Conservation (phyloP, 1,139 yeast species). For the Pichia sp. region DNA sequence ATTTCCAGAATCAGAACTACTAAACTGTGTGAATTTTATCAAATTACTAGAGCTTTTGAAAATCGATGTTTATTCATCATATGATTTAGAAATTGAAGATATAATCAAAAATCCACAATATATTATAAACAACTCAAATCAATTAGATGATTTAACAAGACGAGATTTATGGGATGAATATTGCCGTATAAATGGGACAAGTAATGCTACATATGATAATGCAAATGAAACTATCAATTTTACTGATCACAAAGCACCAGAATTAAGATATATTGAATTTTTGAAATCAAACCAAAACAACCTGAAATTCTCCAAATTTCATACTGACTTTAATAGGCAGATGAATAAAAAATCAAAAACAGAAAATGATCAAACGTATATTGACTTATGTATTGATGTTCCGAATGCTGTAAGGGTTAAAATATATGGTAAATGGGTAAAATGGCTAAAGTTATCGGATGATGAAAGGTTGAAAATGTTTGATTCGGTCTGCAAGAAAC, state of each 20-base stretch:
- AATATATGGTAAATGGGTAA: slow-evolving; percentile 2
- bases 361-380: not conserved
- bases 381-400: slow-evolving; percentile 1
- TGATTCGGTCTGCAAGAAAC: not conserved
- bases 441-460: not conserved
- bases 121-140: slow-evolving; percentile 3
- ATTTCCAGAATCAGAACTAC: not conserved
- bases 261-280: slow-evolving; percentile 4
- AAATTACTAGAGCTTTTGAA: slow-evolving; percentile 22
- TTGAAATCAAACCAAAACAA: not conserved
- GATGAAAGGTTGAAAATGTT: not conserved
- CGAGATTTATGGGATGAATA: slow-evolving; percentile 11
- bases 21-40: not conserved
- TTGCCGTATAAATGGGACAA: slow-evolving; percentile 5
- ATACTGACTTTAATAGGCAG: slow-evolving; percentile 20
- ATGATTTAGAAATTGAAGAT: slow-evolving; percentile 41
- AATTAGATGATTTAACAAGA: not conserved
- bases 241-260: not conserved
- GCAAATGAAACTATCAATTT: not conserved
- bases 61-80: slow-evolving; percentile 38
- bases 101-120: slow-evolving; percentile 37
- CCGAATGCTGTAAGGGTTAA: not conserved
- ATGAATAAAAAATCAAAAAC: not conserved
- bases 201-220: not conserved
- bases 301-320: slow-evolving; percentile 9